Evolutionary conservation across 2,329 filamentous ascomycete species (phyloP).

Genomic region (Pezicula radicicola): DNA sequence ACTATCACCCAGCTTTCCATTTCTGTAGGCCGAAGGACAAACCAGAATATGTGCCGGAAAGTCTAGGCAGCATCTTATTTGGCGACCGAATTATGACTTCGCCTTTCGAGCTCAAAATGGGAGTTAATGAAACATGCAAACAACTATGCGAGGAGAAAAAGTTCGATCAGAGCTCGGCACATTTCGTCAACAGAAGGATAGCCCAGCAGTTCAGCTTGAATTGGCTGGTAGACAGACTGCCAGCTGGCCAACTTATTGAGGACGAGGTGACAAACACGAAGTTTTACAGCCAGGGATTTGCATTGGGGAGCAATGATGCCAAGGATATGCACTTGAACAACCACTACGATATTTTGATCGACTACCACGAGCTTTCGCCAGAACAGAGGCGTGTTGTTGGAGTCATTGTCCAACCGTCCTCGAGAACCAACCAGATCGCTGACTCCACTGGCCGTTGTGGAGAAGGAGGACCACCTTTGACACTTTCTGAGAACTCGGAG

Average conservation of each 20-base stretch:
- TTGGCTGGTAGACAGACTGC: conserved; percentile 92
- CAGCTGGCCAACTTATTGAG: conserved; percentile 78
- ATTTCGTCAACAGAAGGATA: conserved; percentile 83
- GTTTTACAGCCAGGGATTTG: conserved; percentile 91
- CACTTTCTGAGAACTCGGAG: conserved; percentile 60
- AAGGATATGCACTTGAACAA: conserved; percentile 73
- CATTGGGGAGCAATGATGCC: conserved; percentile 63
- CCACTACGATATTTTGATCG: conserved; percentile 90
- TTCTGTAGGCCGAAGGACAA: conserved; percentile 82
- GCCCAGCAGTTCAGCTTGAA: conserved; percentile 86
- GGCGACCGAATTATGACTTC: conserved; percentile 98
- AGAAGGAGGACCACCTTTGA: conserved; percentile 51
- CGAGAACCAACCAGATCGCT: conserved; percentile 57
- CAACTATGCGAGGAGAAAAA: conserved; percentile 67
- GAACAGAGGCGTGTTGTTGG: conserved; percentile 85
- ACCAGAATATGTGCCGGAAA: conserved; percentile 79
- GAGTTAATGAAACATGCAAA: conserved; percentile 83
- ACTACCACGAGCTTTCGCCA: conserved; percentile 78
- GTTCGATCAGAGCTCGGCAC: conserved; percentile 61
- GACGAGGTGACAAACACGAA: conserved; percentile 74
- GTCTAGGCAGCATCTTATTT: conserved; percentile 92
- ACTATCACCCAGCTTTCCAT: conserved; percentile 84
- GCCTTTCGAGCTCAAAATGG: conserved; percentile 87
- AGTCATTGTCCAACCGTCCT: conserved; percentile 81
- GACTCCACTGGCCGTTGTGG: conserved; percentile 50